Conservation (phyloP, 495 filamentous ascomycete species). For the Tuber melanosporum region DNA sequence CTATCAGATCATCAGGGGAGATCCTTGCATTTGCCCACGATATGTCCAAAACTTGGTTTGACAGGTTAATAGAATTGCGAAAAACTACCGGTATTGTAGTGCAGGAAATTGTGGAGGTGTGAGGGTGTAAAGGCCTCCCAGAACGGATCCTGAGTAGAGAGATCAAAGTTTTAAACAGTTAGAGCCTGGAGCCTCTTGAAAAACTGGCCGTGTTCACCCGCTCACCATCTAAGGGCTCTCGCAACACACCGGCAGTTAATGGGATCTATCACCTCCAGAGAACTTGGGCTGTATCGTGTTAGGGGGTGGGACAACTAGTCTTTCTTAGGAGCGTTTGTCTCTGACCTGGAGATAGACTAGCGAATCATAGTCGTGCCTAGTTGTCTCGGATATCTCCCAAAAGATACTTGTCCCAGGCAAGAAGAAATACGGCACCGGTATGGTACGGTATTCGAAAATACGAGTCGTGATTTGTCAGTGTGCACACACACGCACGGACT, state of each 20-base stretch:
- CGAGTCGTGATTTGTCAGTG: too few relatives aligned
- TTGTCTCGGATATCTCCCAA: too few relatives aligned
- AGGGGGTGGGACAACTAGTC: background rate
- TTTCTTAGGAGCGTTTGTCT: too few relatives aligned
- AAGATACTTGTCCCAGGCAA: too few relatives aligned
- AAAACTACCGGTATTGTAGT: background rate
- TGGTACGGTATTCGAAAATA: too few relatives aligned
- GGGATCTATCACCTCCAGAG: background rate
- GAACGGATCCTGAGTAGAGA: background rate
- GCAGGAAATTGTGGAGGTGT: background rate
- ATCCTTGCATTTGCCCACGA: background rate
- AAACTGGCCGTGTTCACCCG: background rate
- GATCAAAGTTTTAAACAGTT: background rate
- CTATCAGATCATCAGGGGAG: background rate
- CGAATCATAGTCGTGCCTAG: too few relatives aligned
- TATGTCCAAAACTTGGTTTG: background rate
- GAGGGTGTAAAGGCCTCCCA: background rate
- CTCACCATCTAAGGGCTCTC: background rate
- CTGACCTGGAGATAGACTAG: too few relatives aligned
- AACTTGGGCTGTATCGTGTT: background rate
- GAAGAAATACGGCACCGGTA: too few relatives aligned
- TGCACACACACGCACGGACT: too few relatives aligned
- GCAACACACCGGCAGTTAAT: background rate
- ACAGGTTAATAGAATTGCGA: background rate
- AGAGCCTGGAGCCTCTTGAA: background rate